Conservation (phyloP, 345 rosid genomes). For the Brassica cretica region DNA sequence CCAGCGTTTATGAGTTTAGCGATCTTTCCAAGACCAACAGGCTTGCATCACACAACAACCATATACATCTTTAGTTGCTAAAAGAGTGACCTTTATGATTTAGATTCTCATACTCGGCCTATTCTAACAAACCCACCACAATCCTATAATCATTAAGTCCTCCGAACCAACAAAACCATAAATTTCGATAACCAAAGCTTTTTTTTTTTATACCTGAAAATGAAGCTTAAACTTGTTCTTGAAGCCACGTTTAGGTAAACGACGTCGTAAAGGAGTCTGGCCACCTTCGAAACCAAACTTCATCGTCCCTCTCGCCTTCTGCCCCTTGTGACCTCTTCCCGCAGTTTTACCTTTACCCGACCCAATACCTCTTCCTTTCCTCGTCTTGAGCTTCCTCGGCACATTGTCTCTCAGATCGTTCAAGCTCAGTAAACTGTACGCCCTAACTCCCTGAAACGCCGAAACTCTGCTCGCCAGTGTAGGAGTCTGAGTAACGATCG, state of each 20-base stretch:
- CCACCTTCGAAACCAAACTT: conserved; percentile 98
- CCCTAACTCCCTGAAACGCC: conserved; percentile 47
- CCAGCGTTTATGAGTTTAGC: conserved; percentile 88
- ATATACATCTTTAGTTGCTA: not conserved
- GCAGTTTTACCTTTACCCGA: conserved; percentile 98
- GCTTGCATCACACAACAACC: conserved; percentile 56
- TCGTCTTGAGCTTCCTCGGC: conserved; percentile 90
- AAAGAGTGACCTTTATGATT: not conserved
- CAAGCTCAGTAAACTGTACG: conserved; percentile 71
- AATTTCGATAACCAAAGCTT: not conserved
- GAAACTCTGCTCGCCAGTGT: conserved; percentile 17
- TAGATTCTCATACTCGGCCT: not conserved
- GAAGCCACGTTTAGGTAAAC: conserved; percentile 90
- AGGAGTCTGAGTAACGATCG: conserved; percentile 24
- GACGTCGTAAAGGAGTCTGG: conserved; percentile 89
- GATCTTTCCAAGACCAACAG: conserved; percentile 90
- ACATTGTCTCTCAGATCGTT: conserved; percentile 83
- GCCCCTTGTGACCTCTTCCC: conserved; percentile 96
- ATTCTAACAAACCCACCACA: not conserved
- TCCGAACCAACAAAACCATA: not conserved
- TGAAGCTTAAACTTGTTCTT: conserved; percentile 85
- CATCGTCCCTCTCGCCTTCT: conserved; percentile 80
- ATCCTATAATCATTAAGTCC: not conserved
- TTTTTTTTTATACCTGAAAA: conserved; percentile 81
- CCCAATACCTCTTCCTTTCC: conserved; percentile 98